phyloP scores from a whole-genome alignment of 495 filamentous ascomycete species.

The Hypomontagnella monticulosa region DNA sequence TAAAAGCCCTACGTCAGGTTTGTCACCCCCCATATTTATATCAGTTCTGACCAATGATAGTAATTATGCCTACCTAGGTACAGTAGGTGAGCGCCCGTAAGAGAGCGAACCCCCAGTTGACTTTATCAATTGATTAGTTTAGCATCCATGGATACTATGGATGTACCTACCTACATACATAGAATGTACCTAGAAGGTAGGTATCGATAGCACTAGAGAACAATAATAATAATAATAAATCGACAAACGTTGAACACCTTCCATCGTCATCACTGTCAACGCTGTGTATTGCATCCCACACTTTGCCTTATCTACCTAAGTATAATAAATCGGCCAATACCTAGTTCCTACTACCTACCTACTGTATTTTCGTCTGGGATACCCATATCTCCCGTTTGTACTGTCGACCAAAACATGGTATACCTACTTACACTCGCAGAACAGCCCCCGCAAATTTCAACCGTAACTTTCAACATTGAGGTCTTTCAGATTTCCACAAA shows the following conservation, averaged over 20 bases:
- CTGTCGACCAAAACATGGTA: constrained; percentile 22
- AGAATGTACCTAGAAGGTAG: background rate
- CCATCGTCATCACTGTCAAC: constrained; percentile 19
- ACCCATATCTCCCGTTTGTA: background rate
- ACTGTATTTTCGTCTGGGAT: background rate
- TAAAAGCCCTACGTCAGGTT: too few relatives aligned
- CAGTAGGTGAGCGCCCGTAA: too few relatives aligned
- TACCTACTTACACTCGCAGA: background rate
- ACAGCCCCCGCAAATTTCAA: constrained; percentile 12
- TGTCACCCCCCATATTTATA: too few relatives aligned
- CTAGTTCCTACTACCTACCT: background rate
- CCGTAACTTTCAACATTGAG: background rate
- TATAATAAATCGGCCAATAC: background rate
- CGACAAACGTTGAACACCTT: background rate
- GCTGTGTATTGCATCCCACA: too few relatives aligned
- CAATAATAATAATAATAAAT: too few relatives aligned
- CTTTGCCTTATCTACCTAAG: too few relatives aligned
- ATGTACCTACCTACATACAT: constrained; percentile 1
- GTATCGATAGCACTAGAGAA: too few relatives aligned
- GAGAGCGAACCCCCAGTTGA: too few relatives aligned
- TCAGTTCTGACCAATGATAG: too few relatives aligned
- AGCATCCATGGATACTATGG: too few relatives aligned
- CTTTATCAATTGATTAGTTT: too few relatives aligned
- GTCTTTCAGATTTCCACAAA: constrained; percentile 15
- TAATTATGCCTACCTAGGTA: too few relatives aligned